Percentiles rank a stretch among this genome's conserved stretches.
Evolutionary conservation across 208 protist species (phyloP).

Genomic region (Leptomonas pyrrhocoris): DNA sequence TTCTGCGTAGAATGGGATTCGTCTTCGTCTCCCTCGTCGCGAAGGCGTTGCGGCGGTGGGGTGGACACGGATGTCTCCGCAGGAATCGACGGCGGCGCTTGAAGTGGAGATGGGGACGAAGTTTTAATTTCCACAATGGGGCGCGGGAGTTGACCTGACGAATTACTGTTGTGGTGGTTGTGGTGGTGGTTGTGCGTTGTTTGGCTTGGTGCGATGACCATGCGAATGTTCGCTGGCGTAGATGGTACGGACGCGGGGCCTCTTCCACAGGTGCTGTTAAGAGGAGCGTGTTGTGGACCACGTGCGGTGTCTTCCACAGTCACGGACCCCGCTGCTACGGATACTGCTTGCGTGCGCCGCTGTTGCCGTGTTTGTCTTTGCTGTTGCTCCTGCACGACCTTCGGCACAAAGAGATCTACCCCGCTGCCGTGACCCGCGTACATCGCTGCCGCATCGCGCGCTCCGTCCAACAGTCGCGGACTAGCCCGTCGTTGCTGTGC

Average conservation of each 20-base stretch:
- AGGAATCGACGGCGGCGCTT: not conserved
- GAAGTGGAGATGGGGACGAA: not conserved
- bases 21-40: too few relatives aligned
- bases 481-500: not conserved
- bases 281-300: too few relatives aligned
- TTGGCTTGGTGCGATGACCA: slow-evolving; percentile 3
- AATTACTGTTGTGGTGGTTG: not conserved
- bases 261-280: not conserved
- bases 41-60: not conserved
- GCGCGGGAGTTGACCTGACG: too few relatives aligned
- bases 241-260: too few relatives aligned
- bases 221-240: not conserved
- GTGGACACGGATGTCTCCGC: not conserved
- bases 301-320: too few relatives aligned
- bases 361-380: not conserved
- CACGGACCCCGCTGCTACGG: too few relatives aligned
- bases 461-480: too few relatives aligned
- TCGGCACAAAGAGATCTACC: slow-evolving; percentile 20
- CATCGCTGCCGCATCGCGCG: not conserved
- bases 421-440: not conserved
- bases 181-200: not conserved
- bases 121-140: not conserved
- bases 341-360: too few relatives aligned
- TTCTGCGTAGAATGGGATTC: not conserved
- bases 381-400: slow-evolving; percentile 12